A percentile compares a stretch with the other conserved stretches of the same genome.
phyloP scores from a whole-genome alignment of 2,329 filamentous ascomycete genomes.

The Anisogramma anomala region DNA sequence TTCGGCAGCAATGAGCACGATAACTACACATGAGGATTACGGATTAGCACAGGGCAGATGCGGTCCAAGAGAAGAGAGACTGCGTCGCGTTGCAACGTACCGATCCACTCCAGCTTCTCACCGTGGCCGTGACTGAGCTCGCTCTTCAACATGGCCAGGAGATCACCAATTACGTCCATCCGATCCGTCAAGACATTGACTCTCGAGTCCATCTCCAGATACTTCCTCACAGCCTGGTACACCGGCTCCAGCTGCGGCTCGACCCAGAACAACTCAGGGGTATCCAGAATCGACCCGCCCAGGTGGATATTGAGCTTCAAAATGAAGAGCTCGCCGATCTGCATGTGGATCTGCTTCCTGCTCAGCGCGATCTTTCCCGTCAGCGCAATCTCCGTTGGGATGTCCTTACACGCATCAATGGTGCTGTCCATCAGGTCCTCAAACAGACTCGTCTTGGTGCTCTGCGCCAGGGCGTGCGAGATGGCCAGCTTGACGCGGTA shows the following conservation, averaged over 20 bases:
- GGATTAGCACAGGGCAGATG: no score
- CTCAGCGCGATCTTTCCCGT: slow-evolving; percentile 87
- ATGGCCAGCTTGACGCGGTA: slow-evolving; percentile 98
- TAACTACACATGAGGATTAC: slow-evolving; percentile 51
- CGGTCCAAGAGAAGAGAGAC: no score
- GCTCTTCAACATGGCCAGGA: slow-evolving; percentile 87
- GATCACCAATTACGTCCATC: slow-evolving; percentile 83
- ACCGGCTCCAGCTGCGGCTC: slow-evolving; percentile 94
- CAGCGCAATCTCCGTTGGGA: slow-evolving; percentile 82
- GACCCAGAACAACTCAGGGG: slow-evolving; percentile 95
- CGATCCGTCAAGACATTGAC: slow-evolving; percentile 82
- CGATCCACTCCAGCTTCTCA: slow-evolving; percentile 82
- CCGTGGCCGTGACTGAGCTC: slow-evolving; percentile 89
- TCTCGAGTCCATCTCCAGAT: slow-evolving; percentile 95
- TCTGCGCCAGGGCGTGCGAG: slow-evolving; percentile 88
- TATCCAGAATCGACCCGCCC: slow-evolving; percentile 91
- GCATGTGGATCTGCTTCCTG: slow-evolving; percentile 93
- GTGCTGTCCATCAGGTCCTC: slow-evolving; percentile 92
- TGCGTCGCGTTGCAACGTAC: slow-evolving; percentile 47
- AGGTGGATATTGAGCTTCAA: slow-evolving; percentile 95
- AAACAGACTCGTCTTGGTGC: slow-evolving; percentile 94
- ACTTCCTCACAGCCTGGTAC: slow-evolving; percentile 88
- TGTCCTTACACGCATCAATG: slow-evolving; percentile 83
- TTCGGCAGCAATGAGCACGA: slow-evolving; percentile 89
- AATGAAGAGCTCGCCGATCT: slow-evolving; percentile 97